Base-by-base conservation (phyloP, 805 yeast species). In the Suhomyces xylopsoci region DNA sequence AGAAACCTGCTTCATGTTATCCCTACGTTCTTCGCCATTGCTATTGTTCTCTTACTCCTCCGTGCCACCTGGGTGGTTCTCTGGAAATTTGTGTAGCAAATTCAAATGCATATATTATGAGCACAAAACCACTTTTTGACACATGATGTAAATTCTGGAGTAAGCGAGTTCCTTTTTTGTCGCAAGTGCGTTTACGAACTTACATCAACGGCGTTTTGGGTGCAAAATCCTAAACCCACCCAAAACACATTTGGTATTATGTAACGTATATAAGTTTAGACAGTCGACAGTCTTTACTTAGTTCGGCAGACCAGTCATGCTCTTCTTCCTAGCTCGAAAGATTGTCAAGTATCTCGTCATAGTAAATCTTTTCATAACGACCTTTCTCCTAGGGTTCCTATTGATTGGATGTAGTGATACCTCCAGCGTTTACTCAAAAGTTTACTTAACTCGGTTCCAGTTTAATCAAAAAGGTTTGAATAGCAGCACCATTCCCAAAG, bases 331-430 rank as follows among this genome's bases (percentile, higher is more conserved):
- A 40, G 36, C 72, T 20, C 46, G 36, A 34, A 47, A 48, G 22
- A 20, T 70, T 55, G 81, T 83, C n/a, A 75, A 79, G 49, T 55
- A 77, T 14, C 51, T 78, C 19, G 64, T 76, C 42, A 55, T 79
- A 8, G 30, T 76, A 0, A 58, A 80, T 3, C 70, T 81, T 34
- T 67, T 84, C 55, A 77, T 83, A 17, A 62, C 80, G 0, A 68
- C 78, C 2, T 77, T 83, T 53, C 64, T 86, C 5, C 64, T 84
- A 17, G 73, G 82, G 1, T 85, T 83, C 62, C 66, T 85, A 5
- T 66, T 85, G 10, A 61, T 83, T 5, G 87, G 90, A 2, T 82
- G 87, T 50, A 73, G 79, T 19, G 70, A 70, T 17, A 51, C 71
- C 0, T 54, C 69, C 5, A 43, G 67, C 0, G 65, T 76, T 0